A percentile compares a stretch with the other conserved stretches of the same genome.
These are phyloP conservation scores for Centaurea solstitialis DNA, from an alignment of 129 eudicot species.

Conservation along the genomic window DNA sequence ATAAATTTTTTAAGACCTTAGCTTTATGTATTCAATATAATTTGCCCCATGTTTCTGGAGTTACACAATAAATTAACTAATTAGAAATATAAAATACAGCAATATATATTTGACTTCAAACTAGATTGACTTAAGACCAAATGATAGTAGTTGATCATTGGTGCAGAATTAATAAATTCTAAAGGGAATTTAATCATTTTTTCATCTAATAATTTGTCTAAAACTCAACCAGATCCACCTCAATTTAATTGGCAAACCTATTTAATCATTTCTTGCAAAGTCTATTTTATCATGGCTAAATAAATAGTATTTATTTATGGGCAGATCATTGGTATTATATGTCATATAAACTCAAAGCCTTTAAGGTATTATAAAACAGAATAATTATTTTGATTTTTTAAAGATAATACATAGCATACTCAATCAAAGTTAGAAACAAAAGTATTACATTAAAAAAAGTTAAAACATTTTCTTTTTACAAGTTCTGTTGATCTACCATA, in stretches of 20 bases:
- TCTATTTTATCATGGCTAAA: not conserved
- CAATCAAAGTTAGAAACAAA: not conserved
- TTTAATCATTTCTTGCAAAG: slow-evolving; percentile 1
- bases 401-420: not conserved
- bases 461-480: too few relatives aligned
- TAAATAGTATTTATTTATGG: not conserved
- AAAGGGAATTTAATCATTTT: slow-evolving; percentile 10
- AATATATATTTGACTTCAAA: slow-evolving; percentile 17
- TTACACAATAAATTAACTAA: not conserved
- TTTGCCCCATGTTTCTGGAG: slow-evolving; percentile 17
- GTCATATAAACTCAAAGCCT: not conserved
- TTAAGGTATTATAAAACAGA: not conserved
- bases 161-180: slow-evolving; percentile 12
- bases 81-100: not conserved
- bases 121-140: slow-evolving; percentile 1
- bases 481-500: not conserved
- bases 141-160: slow-evolving; percentile 22
- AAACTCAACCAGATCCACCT: slow-evolving; percentile 26
- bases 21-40: not conserved
- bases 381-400: not conserved
- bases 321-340: too few relatives aligned
- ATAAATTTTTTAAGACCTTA: not conserved
- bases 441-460: not conserved
- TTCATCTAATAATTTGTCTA: slow-evolving; percentile 12
- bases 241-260: slow-evolving; percentile 17